phyloP scores from a whole-genome alignment of 2,329 filamentous ascomycete species.

The Bipolaris cookei region DNA sequence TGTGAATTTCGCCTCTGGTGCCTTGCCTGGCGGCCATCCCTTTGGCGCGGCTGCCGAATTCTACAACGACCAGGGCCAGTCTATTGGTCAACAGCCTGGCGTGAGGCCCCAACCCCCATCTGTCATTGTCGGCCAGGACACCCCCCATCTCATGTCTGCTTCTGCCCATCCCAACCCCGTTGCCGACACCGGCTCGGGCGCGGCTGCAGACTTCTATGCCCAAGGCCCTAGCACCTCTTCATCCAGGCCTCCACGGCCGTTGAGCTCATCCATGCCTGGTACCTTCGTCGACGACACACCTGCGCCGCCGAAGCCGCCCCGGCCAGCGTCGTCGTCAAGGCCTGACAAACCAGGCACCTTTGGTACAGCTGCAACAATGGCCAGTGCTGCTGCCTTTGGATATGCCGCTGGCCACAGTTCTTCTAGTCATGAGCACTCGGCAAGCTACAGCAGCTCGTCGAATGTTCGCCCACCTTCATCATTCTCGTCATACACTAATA shows the following conservation, averaged over 20 bases:
- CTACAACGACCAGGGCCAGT: conserved; percentile 67
- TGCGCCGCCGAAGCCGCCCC: conserved; percentile 43
- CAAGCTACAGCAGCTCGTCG: conserved; percentile 29
- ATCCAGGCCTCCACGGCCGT: conserved; percentile 47
- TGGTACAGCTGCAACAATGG: conserved; percentile 45
- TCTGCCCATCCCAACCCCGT: conserved; percentile 59
- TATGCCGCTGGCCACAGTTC: conserved; percentile 49
- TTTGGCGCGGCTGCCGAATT: conserved; percentile 66
- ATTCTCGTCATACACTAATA: conserved; percentile 34
- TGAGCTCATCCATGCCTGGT: conserved; percentile 43
- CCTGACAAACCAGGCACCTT: conserved; percentile 43
- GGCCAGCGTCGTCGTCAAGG: conserved; percentile 32
- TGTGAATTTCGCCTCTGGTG: conserved; percentile 53
- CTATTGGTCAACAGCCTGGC: conserved; percentile 65
- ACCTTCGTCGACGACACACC: conserved; percentile 43
- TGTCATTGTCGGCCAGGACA: conserved; percentile 61
- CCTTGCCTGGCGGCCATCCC: conserved; percentile 50
- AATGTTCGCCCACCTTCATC: conserved; percentile 36
- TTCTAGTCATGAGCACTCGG: conserved; percentile 37
- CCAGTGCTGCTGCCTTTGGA: conserved; percentile 52
- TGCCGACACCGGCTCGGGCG: conserved; percentile 64
- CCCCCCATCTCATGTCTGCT: conserved; percentile 62
- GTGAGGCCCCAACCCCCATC: conserved; percentile 60
- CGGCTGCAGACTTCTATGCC: conserved; percentile 65
- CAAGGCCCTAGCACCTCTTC: conserved; percentile 26